phyloP scores from a whole-genome alignment of 192 early-diverging fungal species.

The Rhizophagus prolifer region DNA sequence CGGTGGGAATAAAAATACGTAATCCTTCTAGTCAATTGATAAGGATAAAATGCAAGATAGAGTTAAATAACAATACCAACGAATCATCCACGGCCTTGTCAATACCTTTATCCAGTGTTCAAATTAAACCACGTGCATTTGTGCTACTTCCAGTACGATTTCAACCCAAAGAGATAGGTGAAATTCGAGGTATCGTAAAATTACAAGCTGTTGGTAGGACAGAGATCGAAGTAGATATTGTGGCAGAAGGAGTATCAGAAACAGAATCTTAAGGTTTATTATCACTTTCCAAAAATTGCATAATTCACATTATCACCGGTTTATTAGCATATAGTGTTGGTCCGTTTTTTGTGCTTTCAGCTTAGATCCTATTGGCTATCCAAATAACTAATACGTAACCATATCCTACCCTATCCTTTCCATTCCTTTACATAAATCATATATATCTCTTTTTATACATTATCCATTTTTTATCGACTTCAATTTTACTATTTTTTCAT shows the following conservation, averaged over 20 bases:
- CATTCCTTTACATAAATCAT: not conserved
- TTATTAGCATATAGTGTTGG: not conserved
- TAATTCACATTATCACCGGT: not conserved
- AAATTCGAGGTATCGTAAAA: conserved; percentile 18
- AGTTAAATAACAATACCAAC: not conserved
- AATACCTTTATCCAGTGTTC: conserved; percentile 27
- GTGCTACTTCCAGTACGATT: conserved; percentile 20
- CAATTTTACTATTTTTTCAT: not conserved
- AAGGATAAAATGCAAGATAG: conserved; percentile 28
- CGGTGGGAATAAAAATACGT: conserved; percentile 24
- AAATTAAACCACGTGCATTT: conserved; percentile 26
- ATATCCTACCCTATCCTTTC: not conserved
- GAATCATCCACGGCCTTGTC: not conserved
- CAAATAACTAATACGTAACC: no score
- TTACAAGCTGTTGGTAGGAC: conserved; percentile 19
- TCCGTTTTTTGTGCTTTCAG: no score
- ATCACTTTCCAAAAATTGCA: not conserved
- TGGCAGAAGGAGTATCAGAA: conserved; percentile 20
- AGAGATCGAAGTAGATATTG: conserved; percentile 17
- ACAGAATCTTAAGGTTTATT: not conserved
- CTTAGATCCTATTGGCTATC: no score
- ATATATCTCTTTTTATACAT: not conserved
- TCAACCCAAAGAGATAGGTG: conserved; percentile 25
- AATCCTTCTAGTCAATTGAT: conserved; percentile 25
- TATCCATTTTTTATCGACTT: conserved; percentile 54